Percentiles rank a stretch among this genome's conserved stretches.
Evolutionary conservation across 2,329 filamentous ascomycete species (phyloP).

Genomic region (Aspergillus sp.): DNA sequence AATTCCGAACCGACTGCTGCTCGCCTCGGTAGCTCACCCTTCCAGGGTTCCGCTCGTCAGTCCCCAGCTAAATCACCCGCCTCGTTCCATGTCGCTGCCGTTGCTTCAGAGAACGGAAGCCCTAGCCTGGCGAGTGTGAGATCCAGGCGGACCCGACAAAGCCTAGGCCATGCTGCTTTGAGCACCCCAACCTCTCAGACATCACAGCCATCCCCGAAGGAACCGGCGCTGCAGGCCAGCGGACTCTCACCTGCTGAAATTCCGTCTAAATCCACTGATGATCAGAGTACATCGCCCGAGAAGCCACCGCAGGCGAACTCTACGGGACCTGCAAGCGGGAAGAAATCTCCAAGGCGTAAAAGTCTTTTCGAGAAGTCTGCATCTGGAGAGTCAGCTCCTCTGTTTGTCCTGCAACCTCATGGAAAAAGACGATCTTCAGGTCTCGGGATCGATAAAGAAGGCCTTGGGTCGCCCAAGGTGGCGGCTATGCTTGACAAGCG

Average conservation of each 20-base stretch:
- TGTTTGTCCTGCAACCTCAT: conserved; percentile 64
- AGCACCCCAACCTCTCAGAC: conserved; percentile 46
- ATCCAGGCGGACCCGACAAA: conserved; percentile 49
- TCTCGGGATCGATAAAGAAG: conserved; percentile 68
- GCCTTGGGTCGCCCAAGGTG: conserved; percentile 74
- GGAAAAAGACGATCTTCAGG: conserved; percentile 61
- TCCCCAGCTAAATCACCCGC: conserved; percentile 33
- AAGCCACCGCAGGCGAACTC: conserved; percentile 50
- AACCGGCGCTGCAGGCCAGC: conserved; percentile 48
- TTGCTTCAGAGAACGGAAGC: conserved; percentile 55
- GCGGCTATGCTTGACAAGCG: conserved; percentile 71
- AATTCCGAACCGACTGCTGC: conserved; percentile 58
- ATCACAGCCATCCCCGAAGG: conserved; percentile 44
- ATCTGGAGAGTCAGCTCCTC: conserved; percentile 63
- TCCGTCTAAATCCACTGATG: conserved; percentile 50
- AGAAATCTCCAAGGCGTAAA: conserved; percentile 38
- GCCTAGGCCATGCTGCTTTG: conserved; percentile 46
- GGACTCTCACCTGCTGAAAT: conserved; percentile 54
- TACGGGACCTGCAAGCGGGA: conserved; percentile 39
- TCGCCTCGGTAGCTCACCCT: conserved; percentile 51
- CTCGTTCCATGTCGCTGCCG: conserved; percentile 39
- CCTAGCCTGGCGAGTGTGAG: conserved; percentile 59
- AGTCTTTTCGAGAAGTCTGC: conserved; percentile 59
- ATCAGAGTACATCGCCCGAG: conserved; percentile 53
- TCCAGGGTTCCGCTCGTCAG: conserved; percentile 39